Percentiles rank a stretch among this genome's conserved stretches.
Evolutionary conservation across 805 yeast species (phyloP).

Genomic region (Hanseniaspora lindneri): DNA sequence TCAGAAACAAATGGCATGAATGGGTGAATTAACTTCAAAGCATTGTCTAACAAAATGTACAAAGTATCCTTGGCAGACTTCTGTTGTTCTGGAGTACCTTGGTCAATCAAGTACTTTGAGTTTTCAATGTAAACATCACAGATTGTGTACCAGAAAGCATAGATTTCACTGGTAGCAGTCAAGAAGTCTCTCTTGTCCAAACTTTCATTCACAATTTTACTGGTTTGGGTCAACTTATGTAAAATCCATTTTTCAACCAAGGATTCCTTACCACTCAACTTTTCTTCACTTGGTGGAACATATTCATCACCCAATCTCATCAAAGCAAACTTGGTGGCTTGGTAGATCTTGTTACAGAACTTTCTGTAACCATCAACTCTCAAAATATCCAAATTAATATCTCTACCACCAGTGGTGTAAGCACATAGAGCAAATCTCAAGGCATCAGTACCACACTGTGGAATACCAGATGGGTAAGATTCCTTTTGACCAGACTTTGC

Average conservation of each 20-base stretch:
- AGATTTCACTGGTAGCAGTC: constrained; percentile 73
- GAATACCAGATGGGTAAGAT: constrained; percentile 92
- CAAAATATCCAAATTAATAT: constrained; percentile 86
- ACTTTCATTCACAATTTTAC: constrained; percentile 49
- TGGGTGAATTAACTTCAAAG: constrained; percentile 86
- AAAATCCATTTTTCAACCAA: constrained; percentile 95
- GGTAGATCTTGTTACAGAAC: constrained; percentile 98
- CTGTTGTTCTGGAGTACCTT: constrained; percentile 76
- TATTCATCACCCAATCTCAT: constrained; percentile 86
- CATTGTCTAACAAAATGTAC: constrained; percentile 84
- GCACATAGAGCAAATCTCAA: constrained; percentile 96
- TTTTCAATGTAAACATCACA: constrained; percentile 98
- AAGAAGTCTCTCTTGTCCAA: constrained; percentile 81
- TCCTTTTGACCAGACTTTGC: constrained; percentile 79
- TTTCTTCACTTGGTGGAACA: constrained; percentile 57
- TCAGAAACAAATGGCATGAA: constrained; percentile 97
- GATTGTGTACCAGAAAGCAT: constrained; percentile 89
- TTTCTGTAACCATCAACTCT: constrained; percentile 98
- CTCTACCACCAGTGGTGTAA: constrained; percentile 97
- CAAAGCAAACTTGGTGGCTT: constrained; percentile 93
- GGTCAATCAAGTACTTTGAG: constrained; percentile 82
- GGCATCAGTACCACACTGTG: constrained; percentile 99
- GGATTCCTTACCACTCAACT: constrained; percentile 65
- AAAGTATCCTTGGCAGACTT: constrained; percentile 87
- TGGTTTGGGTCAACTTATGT: constrained; percentile 65